A percentile compares a stretch with the other conserved stretches of the same genome.
Conservation (phyloP, 2,329 filamentous ascomycete species). For the Fusarium stilboides region DNA sequence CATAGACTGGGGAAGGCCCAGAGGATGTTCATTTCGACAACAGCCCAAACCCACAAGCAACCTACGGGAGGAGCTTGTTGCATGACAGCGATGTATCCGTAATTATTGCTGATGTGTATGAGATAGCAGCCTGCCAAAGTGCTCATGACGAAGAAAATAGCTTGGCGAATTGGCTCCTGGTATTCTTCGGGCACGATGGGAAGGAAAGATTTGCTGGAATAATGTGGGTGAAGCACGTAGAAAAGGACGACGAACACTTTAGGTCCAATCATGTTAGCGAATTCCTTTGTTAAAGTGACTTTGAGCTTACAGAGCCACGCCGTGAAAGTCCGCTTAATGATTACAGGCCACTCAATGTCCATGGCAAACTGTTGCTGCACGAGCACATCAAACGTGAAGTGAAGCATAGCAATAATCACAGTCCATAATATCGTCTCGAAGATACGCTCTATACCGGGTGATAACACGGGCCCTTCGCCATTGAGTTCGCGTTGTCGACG, state of each 20-base stretch:
- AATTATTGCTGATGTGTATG: constrained; percentile 83
- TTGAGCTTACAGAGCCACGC: constrained; percentile 66
- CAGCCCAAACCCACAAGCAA: constrained; percentile 92
- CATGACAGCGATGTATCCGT: constrained; percentile 90
- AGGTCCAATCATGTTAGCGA: constrained; percentile 5
- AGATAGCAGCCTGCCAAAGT: constrained; percentile 81
- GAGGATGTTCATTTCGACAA: constrained; percentile 84
- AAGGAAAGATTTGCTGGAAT: constrained; percentile 64
- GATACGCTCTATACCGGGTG: constrained; percentile 65
- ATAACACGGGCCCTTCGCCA: constrained; percentile 56
- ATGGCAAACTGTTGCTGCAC: constrained; percentile 85
- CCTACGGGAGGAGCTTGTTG: constrained; percentile 91
- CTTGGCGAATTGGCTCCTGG: constrained; percentile 67
- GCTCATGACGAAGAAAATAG: constrained; percentile 75
- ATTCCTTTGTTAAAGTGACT: not conserved
- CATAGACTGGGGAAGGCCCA: constrained; percentile 73
- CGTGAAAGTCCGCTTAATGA: constrained; percentile 67
- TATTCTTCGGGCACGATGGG: constrained; percentile 64
- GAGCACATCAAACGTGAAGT: constrained; percentile 84
- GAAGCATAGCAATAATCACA: constrained; percentile 76
- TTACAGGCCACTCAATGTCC: constrained; percentile 71
- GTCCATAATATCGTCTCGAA: constrained; percentile 72
- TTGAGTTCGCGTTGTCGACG: constrained; percentile 55
- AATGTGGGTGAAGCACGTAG: constrained; percentile 70
- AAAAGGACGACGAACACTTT: constrained; percentile 70